Base-by-base conservation (phyloP, 2,329 filamentous ascomycete species). In the Catunica adiposa region DNA sequence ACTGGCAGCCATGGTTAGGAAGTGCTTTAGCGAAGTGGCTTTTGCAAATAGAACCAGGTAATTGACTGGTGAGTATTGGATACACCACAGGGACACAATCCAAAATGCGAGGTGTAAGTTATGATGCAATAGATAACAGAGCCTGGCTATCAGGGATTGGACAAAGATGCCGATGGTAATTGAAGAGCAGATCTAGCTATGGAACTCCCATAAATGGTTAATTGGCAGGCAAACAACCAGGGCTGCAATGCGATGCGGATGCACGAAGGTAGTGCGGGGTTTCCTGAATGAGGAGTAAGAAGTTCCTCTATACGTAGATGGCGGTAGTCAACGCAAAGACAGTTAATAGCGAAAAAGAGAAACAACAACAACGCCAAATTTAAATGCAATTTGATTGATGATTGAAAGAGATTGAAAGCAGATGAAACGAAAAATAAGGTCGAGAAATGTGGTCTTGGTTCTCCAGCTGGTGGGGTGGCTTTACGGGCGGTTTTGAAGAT, bases 1-100 rank as follows among this genome's bases (percentile, higher is more conserved):
- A 56, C 37, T 58, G 31, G 50, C 50, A 51, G 56, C 37, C 56
- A 58, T 58, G 22, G n/a, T 37, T 44, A 48, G 8, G 25, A 34
- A 11, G 44, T 48, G 22, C 44, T 25, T 23, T 23, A 48, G 23
- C 44, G 44, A 48, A 14, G 8, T 5, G n/a, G 23, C 20, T 26
- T 48, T 25, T 34, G 29, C 29, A 34, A 11, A 34, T 34, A 11
- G 29, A 34, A 34, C 29, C 11, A 34, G 29, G 11, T 5, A 5
- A 34, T 34, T 34, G 5, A 11, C 29, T 34, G 29, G 11, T 34
- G 11, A 34, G 11, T 34, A 34, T 34, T 34, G 5, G 29, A 11
- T 34, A 34, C 29, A 34, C 29, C 29, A 34, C 29, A 11, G 29
- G 29, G 29, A 11, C 11, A 34, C 11, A 34, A 34, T 5, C 29